Conservation (phyloP, 1,139 yeast species). For the Sugiyamaella xylanicola region DNA sequence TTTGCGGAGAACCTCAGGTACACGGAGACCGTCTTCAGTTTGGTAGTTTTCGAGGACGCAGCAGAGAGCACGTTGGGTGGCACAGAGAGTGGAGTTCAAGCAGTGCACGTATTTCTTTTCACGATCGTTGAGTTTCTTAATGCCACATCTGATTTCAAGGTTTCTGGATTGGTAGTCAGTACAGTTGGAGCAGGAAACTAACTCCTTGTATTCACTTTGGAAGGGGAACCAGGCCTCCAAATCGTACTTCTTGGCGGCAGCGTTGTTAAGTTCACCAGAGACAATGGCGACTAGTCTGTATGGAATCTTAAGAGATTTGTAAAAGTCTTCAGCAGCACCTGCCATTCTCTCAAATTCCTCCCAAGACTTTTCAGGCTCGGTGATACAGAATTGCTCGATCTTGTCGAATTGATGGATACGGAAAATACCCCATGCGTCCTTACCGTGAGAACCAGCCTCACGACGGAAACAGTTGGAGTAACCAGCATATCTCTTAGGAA, state of each 20-base stretch:
- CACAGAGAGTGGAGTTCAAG: constrained; percentile 94
- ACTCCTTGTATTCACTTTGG: constrained; percentile 97
- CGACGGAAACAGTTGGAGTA: constrained; percentile 98
- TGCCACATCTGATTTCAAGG: constrained; percentile 97
- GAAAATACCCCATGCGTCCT: constrained; percentile 99
- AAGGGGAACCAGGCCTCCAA: constrained; percentile 99
- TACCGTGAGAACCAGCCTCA: constrained; percentile 99
- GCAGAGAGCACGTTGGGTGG: constrained; percentile 97
- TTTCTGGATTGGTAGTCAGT: constrained; percentile 99
- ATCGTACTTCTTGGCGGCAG: constrained; percentile 98
- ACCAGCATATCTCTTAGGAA: constrained; percentile 93
- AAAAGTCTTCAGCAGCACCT: constrained; percentile 85
- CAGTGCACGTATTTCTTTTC: constrained; percentile 99
- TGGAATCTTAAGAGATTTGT: constrained; percentile 87
- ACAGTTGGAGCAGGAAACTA: constrained; percentile 98
- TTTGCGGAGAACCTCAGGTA: constrained; percentile 93
- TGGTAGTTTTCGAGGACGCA: constrained; percentile 97
- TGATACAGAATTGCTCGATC: constrained; percentile 88
- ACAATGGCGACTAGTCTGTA: constrained; percentile 98
- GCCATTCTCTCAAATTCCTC: constrained; percentile 96
- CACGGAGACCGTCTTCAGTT: constrained; percentile 88
- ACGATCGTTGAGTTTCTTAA: constrained; percentile 90
- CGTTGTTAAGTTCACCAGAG: constrained; percentile 97
- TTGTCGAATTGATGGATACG: constrained; percentile 98
- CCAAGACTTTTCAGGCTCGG: constrained; percentile 99